Evolutionary conservation across 2,329 filamentous ascomycete genomes (phyloP).

Genomic region (Chalaropsis ovoidea): DNA sequence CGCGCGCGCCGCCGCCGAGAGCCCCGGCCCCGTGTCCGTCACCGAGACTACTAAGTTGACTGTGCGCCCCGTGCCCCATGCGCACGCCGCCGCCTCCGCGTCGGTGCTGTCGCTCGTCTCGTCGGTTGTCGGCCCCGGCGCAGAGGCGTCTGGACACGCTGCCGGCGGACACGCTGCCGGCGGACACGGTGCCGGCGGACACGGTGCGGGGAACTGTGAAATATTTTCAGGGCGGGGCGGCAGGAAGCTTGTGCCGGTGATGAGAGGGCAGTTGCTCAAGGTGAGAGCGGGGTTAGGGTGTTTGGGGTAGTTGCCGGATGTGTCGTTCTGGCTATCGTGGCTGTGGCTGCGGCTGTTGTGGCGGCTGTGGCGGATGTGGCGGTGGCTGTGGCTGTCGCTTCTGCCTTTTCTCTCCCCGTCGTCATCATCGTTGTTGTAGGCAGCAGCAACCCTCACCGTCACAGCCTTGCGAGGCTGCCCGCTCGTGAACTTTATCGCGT

Average conservation of each 20-base stretch:
- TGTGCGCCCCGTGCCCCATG: conserved; percentile 60
- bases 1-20: conserved; percentile 55
- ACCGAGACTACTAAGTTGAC: conserved; percentile 65
- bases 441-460: conserved; percentile 55
- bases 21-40: conserved; percentile 58
- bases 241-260: conserved; percentile 16
- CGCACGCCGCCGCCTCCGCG: no score
- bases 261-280: conserved; percentile 30
- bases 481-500: conserved; percentile 56
- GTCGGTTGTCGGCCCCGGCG: no score
- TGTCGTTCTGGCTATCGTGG: no score
- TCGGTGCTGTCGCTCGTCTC: no score
- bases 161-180: no score
- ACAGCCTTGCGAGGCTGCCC: conserved; percentile 51
- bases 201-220: conserved; percentile 22
- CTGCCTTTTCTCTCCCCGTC: conserved; percentile 40
- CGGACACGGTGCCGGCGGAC: no score
- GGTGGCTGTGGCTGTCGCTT: no score
- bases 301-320: conserved; percentile 45
- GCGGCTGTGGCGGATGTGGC: no score
- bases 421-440: conserved; percentile 40
- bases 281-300: conserved; percentile 42
- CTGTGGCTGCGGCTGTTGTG: no score
- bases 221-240: conserved; percentile 16
- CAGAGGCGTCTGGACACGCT: no score